A percentile compares a stretch with the other conserved stretches of the same genome.
These are phyloP conservation scores for Phycomyces blakesleeanus DNA, from an alignment of 192 early-diverging fungal genomes.

Conservation along the genomic window DNA sequence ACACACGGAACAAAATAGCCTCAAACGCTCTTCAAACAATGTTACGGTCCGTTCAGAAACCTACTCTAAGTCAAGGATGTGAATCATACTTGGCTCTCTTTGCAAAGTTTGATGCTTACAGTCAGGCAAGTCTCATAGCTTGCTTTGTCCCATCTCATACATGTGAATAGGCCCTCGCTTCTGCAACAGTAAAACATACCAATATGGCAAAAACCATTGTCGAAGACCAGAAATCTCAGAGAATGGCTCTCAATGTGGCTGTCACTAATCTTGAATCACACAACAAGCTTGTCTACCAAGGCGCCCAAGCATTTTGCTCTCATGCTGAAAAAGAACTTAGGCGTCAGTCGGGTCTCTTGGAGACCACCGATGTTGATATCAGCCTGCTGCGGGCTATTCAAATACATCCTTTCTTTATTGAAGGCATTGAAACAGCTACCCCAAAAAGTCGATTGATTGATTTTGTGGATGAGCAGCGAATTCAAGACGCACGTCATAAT, in stretches of 20 bases:
- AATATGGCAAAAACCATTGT: constrained; percentile 38
- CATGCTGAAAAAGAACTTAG: constrained; percentile 41
- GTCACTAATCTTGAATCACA: constrained; percentile 49
- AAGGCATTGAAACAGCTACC: not conserved
- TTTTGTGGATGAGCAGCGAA: constrained; percentile 8
- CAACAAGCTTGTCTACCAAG: constrained; percentile 29
- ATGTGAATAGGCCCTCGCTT: constrained; percentile 23
- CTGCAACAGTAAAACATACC: constrained; percentile 34
- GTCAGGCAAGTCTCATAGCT: constrained; percentile 18
- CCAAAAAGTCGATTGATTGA: constrained; percentile 1
- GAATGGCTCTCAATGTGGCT: constrained; percentile 48
- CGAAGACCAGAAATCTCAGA: constrained; percentile 44
- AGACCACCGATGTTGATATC: constrained; percentile 37
- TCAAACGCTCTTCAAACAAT: constrained; percentile 5
- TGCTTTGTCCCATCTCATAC: not conserved
- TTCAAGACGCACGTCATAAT: constrained; percentile 1
- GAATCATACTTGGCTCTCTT: constrained; percentile 26
- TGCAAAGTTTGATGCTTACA: constrained; percentile 29
- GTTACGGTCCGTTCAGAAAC: not conserved
- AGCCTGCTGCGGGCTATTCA: constrained; percentile 40
- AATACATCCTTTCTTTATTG: constrained; percentile 41
- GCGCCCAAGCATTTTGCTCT: constrained; percentile 37
- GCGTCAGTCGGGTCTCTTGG: constrained; percentile 27
- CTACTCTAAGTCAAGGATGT: constrained; percentile 2
- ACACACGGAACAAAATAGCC: not conserved